phyloP scores from a whole-genome alignment of 1,284 basidiomycete species.

The Cutaneotrichosporon cavernicola region DNA sequence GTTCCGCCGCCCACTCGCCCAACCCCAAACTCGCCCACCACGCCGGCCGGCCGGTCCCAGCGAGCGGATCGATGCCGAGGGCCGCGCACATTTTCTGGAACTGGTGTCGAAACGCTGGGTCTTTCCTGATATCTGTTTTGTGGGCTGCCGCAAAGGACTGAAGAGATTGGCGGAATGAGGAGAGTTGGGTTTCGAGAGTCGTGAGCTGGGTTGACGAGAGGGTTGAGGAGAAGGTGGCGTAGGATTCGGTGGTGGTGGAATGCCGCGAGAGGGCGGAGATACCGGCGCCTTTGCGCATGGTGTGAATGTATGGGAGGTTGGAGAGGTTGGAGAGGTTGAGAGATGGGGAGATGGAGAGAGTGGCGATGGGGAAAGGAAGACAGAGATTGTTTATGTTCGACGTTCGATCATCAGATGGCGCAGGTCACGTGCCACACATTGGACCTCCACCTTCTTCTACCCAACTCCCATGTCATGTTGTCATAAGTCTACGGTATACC shows the following conservation, averaged over 20 bases:
- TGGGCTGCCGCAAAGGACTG: slow-evolving; percentile 78
- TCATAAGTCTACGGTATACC: background rate
- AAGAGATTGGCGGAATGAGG: slow-evolving; percentile 78
- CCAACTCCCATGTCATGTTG: background rate
- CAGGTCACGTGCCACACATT: no score
- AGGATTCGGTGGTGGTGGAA: slow-evolving; percentile 57
- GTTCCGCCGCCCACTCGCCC: slow-evolving; percentile 92
- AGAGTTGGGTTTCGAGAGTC: slow-evolving; percentile 75
- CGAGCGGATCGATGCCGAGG: slow-evolving; percentile 89
- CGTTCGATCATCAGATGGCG: no score
- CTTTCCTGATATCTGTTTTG: slow-evolving; percentile 76
- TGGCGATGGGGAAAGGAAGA: background rate
- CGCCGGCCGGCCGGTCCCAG: slow-evolving; percentile 51
- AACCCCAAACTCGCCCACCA: slow-evolving; percentile 82
- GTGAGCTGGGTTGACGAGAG: slow-evolving; percentile 75
- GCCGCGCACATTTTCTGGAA: slow-evolving; percentile 96
- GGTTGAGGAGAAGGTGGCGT: slow-evolving; percentile 72
- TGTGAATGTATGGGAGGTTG: background rate
- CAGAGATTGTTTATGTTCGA: no score
- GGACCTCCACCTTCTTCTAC: no score
- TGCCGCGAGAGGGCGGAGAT: slow-evolving; percentile 56
- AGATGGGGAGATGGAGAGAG: no score
- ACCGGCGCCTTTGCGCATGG: slow-evolving; percentile 57
- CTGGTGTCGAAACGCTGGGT: slow-evolving; percentile 83
- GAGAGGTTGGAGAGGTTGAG: background rate